Evolutionary conservation across 179 eudicot genomes (phyloP).

Genomic region (Silene coronaria): DNA sequence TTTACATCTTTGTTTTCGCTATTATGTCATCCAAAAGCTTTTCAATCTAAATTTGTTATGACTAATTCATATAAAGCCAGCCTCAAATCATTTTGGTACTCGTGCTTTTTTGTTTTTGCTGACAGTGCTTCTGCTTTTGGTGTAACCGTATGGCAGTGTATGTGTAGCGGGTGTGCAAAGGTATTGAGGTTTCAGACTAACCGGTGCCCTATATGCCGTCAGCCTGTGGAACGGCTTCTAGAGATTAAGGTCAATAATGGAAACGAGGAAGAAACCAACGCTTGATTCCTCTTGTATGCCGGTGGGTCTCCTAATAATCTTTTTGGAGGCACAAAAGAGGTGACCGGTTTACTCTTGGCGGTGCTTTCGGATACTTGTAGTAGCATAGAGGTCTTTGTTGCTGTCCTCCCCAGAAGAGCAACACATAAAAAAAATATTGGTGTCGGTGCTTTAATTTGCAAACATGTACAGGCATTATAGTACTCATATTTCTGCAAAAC

Average conservation of each 20-base stretch:
- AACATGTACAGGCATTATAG: slow-evolving; percentile 15
- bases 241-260: slow-evolving; percentile 81
- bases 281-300: not conserved
- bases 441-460: slow-evolving; percentile 13
- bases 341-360: not conserved
- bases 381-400: slow-evolving; percentile 18
- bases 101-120: not conserved
- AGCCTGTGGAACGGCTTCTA: slow-evolving; percentile 85
- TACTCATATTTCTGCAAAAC: not conserved
- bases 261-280: slow-evolving; percentile 29
- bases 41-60: not conserved
- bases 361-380: slow-evolving; percentile 14
- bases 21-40: not conserved
- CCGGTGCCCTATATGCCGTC: slow-evolving; percentile 93
- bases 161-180: slow-evolving; percentile 96
- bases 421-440: not conserved
- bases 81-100: not conserved
- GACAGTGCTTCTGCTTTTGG: not conserved
- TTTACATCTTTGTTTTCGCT: not conserved
- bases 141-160: slow-evolving; percentile 53
- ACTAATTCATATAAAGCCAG: not conserved
- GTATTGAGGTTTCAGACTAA: slow-evolving; percentile 88
- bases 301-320: not conserved
- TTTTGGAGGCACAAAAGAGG: not conserved
- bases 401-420: slow-evolving; percentile 18